Percentiles rank a stretch among this genome's conserved stretches.
Conservation (phyloP, 176 grass and related monocot species). For the Cenchrus americanus region DNA sequence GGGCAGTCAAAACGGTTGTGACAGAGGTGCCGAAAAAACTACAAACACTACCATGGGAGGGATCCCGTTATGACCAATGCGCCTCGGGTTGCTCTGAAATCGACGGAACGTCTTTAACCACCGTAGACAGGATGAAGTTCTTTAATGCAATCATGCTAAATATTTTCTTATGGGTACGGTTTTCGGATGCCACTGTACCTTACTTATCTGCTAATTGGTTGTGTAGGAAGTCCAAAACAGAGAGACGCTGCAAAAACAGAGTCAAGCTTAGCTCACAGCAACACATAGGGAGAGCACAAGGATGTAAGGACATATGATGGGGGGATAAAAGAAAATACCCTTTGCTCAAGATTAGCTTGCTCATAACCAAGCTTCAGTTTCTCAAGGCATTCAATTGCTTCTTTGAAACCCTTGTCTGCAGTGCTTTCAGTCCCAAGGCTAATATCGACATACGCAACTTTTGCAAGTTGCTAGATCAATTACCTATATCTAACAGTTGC, state of each 20-base stretch:
- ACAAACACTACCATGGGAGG: too few relatives aligned
- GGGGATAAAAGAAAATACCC: slow-evolving; percentile 51
- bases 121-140: background rate
- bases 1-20: too few relatives aligned
- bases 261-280: background rate
- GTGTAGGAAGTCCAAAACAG: slow-evolving; percentile 72
- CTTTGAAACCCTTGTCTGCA: background rate
- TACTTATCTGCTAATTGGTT: slow-evolving; percentile 62
- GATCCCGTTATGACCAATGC: too few relatives aligned
- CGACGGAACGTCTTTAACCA: too few relatives aligned
- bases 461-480: slow-evolving; percentile 84
- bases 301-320: background rate
- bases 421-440: slow-evolving; percentile 71
- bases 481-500: slow-evolving; percentile 48
- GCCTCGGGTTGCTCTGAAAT: too few relatives aligned
- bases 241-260: slow-evolving; percentile 48
- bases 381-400: slow-evolving; percentile 35
- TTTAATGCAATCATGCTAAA: background rate
- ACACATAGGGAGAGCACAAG: background rate
- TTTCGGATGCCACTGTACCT: background rate
- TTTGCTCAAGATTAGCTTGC: slow-evolving; percentile 61
- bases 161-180: background rate
- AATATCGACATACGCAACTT: slow-evolving; percentile 46
- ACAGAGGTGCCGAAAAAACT: too few relatives aligned
- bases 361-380: slow-evolving; percentile 75